Base-by-base conservation (phyloP, 805 yeast genomes). In the Yarrowia sp. region DNA sequence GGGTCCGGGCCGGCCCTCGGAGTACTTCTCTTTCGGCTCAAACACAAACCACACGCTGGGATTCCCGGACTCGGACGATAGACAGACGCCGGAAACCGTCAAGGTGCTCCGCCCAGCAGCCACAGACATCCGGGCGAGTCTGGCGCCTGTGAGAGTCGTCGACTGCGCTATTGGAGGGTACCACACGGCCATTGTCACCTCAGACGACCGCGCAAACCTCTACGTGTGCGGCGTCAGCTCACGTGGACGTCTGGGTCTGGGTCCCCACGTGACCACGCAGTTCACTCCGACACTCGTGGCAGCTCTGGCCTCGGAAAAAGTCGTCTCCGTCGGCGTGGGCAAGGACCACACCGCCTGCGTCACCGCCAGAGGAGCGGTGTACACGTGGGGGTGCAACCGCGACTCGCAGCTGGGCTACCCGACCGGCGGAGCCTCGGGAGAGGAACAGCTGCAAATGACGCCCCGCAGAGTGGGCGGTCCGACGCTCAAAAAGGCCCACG, bases 341-440 rank as follows among this genome's bases (percentile, higher is more conserved):
- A 85, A 86, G 71, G 89, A 89, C 72, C 97, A 91, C 74, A 79
- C 91, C 0, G 72, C 92, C 10, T 88, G 84, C 0, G 71, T 90
- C 20, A 83, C 89, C 0, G 73, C 78, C 0, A 71, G 76, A 15
- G 86, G 86, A 44, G 82, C 82, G n/a, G 79, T 91, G 1, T 89
- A 81, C 70, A 77, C 92, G 0, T 93, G 97, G 96, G 98, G 98
- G 0, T 81, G 86, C 69, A 91, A 91, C 73, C 79, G 82, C 17
- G 82, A 76, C 74, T 84, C 83, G n/a, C 96, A 90, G 74, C 76
- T 91, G 24, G 96, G 96, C 0, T 82, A 80, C 7, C 77, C 72
- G 14, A 68, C 69, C 1, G 56, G 56, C 34, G 56, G 56, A 34
- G 42, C 56, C n/a, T 69, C 67, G 10, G 58, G 71, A 1, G 68